Percentiles rank a stretch among this genome's conserved stretches.
These are phyloP conservation scores for Paecilomyces variotii DNA, from an alignment of 2,329 filamentous ascomycete species.

Conservation along the genomic window DNA sequence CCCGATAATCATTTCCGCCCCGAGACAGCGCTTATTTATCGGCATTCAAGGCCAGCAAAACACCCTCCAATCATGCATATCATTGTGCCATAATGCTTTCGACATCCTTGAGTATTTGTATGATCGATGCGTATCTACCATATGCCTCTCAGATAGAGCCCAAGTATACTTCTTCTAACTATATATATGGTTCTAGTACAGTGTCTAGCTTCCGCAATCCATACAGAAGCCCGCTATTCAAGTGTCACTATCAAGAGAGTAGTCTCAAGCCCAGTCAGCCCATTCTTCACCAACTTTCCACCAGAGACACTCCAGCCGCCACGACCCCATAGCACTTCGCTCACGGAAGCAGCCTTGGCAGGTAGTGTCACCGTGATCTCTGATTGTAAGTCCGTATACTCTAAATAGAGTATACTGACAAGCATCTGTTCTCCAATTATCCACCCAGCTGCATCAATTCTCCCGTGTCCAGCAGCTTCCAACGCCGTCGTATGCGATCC, in stretches of 20 bases:
- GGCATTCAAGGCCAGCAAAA: neutral
- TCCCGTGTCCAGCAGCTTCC: conserved; percentile 11
- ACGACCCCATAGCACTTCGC: neutral
- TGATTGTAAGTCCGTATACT: conserved; percentile 14
- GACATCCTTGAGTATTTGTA: neutral
- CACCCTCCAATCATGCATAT: neutral
- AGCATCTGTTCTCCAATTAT: conserved; percentile 25
- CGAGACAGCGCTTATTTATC: neutral
- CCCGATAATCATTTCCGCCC: neutral
- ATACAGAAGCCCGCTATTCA: neutral
- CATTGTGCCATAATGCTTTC: neutral
- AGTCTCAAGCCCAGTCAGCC: neutral
- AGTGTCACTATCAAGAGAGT: neutral
- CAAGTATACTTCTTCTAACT: neutral
- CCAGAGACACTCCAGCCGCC: neutral
- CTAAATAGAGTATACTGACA: conserved; percentile 31
- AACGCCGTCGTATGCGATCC: conserved; percentile 20
- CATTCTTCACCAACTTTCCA: neutral
- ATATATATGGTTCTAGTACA: neutral
- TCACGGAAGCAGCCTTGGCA: neutral
- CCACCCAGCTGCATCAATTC: conserved; percentile 39
- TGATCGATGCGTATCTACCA: neutral
- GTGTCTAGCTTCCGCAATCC: neutral
- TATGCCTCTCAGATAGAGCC: neutral
- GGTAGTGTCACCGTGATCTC: conserved; percentile 8